These are phyloP conservation scores for Russula sp. DNA, from an alignment of 768 basidiomycete species.

Conservation along the genomic window DNA sequence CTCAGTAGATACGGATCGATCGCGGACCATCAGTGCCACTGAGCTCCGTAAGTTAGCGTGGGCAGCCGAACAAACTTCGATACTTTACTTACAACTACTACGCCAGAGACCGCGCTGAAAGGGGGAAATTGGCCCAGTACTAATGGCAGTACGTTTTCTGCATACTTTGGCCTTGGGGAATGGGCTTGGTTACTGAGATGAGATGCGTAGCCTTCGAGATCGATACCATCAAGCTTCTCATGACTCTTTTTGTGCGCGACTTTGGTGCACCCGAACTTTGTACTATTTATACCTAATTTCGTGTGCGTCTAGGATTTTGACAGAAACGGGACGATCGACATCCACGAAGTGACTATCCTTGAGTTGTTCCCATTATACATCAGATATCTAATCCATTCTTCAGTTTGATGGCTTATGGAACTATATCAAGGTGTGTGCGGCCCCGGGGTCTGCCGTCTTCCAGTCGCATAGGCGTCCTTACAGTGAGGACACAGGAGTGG, in stretches of 20 bases:
- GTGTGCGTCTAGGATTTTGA: slow-evolving; percentile 55
- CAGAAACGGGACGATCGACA: slow-evolving; percentile 73
- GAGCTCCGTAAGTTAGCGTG: slow-evolving; percentile 61
- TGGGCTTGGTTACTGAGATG: neutral
- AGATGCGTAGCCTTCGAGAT: slow-evolving; percentile 64
- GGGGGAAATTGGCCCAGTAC: slow-evolving; percentile 78
- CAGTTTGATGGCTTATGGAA: slow-evolving; percentile 76
- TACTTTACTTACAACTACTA: neutral
- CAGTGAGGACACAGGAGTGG: slow-evolving; percentile 55
- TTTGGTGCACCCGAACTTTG: neutral
- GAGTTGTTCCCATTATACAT: neutral
- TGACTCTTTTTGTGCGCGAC: slow-evolving; percentile 78
- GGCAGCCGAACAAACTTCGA: neutral
- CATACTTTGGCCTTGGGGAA: neutral
- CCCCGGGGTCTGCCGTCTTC: neutral
- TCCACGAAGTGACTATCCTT: slow-evolving; percentile 55
- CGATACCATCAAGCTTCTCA: slow-evolving; percentile 82
- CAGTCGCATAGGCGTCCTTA: neutral
- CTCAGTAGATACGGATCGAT: slow-evolving; percentile 66
- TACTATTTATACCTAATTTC: neutral
- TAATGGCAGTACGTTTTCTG: slow-evolving; percentile 54
- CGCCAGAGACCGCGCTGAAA: slow-evolving; percentile 47
- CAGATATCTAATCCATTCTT: slow-evolving; percentile 22
- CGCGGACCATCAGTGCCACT: slow-evolving; percentile 57
- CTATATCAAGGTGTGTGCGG: slow-evolving; percentile 64